These are phyloP conservation scores for Jackrogersella multiformis DNA, from an alignment of 495 filamentous ascomycete genomes.

Conservation along the genomic window DNA sequence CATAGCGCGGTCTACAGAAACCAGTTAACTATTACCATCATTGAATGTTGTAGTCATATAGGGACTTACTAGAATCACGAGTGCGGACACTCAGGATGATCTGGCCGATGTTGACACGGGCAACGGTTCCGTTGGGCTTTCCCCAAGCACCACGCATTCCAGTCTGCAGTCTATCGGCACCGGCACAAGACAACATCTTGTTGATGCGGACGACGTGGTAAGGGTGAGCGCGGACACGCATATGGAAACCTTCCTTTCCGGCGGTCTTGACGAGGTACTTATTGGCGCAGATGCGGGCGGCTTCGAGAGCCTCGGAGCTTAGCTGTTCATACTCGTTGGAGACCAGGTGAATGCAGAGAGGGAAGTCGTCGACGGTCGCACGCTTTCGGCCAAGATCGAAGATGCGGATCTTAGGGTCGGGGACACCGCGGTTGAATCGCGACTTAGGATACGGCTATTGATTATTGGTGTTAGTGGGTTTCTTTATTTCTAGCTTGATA, in stretches of 20 bases:
- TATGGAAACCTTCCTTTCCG: slow-evolving; percentile 99
- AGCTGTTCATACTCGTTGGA: slow-evolving; percentile 99
- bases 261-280: slow-evolving; percentile 98
- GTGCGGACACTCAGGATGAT: slow-evolving; percentile 96
- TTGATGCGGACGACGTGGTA: slow-evolving; percentile 99
- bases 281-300: slow-evolving; percentile 99
- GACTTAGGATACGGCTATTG: slow-evolving; percentile 96
- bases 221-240: slow-evolving; percentile 97
- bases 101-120: slow-evolving; percentile 99
- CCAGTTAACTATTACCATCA: slow-evolving; percentile 42
- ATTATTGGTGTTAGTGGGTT: slow-evolving; percentile 48
- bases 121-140: slow-evolving; percentile 97
- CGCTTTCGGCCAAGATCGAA: slow-evolving; percentile 99
- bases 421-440: slow-evolving; percentile 99
- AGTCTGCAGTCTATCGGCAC: slow-evolving; percentile 99
- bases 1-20: slow-evolving; percentile 73
- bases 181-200: slow-evolving; percentile 99
- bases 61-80: slow-evolving; percentile 79
- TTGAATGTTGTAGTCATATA: background rate
- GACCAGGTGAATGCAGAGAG: slow-evolving; percentile 95
- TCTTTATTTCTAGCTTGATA: background rate
- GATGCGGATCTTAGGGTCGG: slow-evolving; percentile 99
- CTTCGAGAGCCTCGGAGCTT: slow-evolving; percentile 97
- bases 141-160: slow-evolving; percentile 99
- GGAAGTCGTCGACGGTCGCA: slow-evolving; percentile 98